Base-by-base conservation (phyloP, 2,329 filamentous ascomycete species). In the Exophiala viscosa region DNA sequence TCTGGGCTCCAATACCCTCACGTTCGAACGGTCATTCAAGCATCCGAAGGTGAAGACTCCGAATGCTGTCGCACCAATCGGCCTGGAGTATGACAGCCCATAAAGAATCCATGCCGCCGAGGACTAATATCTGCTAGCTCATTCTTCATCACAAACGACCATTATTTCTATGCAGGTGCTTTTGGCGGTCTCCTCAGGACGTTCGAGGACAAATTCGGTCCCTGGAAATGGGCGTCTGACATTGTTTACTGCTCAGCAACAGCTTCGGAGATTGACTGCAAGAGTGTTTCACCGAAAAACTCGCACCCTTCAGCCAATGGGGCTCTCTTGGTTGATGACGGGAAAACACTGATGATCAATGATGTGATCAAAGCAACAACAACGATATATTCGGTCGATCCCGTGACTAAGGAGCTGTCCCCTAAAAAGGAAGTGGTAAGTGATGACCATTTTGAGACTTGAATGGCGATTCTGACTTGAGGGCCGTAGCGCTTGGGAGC, bases 91-190 rank as follows among this genome's bases (percentile, higher is more conserved):
- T 45, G 53, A 10, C 4, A 18, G 13, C 31, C 33, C 13, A 17
- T 32, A n/a, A 5, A 13, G n/a, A 2, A 17, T 48, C 3, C 32
- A 13, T n/a, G 14, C 43, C n/a, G n/a, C 32, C 18, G 6, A 31
- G 36, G n/a, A 36, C 44, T n/a, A 9, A 45, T 13, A 11, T 2
- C 15, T 34, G 7, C 33, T 33, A 54, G 48, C 33, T 58, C 55
- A 20, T 58, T 58, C 36, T 58, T 54, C 48, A 58, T 58, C 48
- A 54, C 55, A 14, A 58, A 58, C 44, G 55, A 58, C 48, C 55
- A 58, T 41, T 55, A 54, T 48, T 54, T 46, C 48, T 58, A 52
- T 13, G 47, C 47, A 13, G 55, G 51, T 4, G 35, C 45, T 8
- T 15, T 58, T 9, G 51, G 51, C 7, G 45, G 50, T 14, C 3